Evolutionary conservation across 2,329 filamentous ascomycete genomes (phyloP), one percentile per base, ranked within the genome.

Genomic region (Scolecobasidium constrictum): DNA sequence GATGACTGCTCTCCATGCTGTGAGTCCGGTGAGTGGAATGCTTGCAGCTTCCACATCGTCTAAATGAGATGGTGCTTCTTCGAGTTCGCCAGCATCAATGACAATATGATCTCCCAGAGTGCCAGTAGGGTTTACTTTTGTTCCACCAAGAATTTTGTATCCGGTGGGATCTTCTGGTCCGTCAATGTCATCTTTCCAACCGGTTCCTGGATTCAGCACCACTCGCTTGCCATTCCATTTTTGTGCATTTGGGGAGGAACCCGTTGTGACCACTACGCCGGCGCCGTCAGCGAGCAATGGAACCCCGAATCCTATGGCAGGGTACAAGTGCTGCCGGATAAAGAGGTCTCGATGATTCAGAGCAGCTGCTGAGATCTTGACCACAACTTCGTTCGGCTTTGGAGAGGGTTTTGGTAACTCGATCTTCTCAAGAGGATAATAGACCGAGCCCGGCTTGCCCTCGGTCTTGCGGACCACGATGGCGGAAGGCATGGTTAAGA

Each of bases 341-440:
- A 95, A 96, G 52, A 94, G 77, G 62, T 96, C 92, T 53, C 88
- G 83, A 67, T 96, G 92, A 68, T 96, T 96, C 40, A 96, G 78
- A 12, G 90, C 83, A 1, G 81, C 84, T 40, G 87, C 84, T 26
- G 75, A 73, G 56, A 96, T 69, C 54, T 77, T 78, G 48, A 96
- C 68, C 5, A 93, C 69, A 50, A 94, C 68, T 59, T 95, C 73
- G 48, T 69, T 69, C 13, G 75, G 73, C 19, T 75, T 72, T 0
- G 81, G 81, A 2, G 66, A 68, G 19, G 82, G 82, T 48, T 72
- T 69, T 44, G 80, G 72, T 13, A 81, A 63, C 23, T 77, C 66
- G 48, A 76, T 77, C 42, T 84, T 47, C 40, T 61, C 58, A 40
- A 71, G 61, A 2, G 83, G 83, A 55, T 88, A 87, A 66, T 90